Evolutionary conservation across 2,329 filamentous ascomycete genomes (phyloP).

Genomic region (Arthrobotrys megalospora): DNA sequence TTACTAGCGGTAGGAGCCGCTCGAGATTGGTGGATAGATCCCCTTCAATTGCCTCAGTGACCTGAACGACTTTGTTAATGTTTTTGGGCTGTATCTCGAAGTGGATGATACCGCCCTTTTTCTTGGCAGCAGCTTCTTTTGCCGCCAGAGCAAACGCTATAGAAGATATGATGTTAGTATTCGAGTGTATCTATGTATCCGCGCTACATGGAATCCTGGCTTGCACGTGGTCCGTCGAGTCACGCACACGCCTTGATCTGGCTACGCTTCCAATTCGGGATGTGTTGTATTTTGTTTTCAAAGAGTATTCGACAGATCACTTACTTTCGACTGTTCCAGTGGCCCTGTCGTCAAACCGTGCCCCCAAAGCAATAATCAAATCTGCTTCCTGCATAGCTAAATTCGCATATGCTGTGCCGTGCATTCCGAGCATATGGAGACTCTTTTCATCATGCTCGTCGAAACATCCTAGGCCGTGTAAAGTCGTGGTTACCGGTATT

Average conservation of each 20-base stretch:
- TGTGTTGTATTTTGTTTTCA: neutral
- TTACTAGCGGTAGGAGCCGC: conserved; percentile 78
- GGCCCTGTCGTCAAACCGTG: conserved; percentile 96
- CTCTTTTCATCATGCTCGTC: conserved; percentile 95
- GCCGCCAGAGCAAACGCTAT: conserved; percentile 86
- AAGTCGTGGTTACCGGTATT: conserved; percentile 95
- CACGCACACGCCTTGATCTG: neutral
- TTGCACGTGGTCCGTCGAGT: neutral
- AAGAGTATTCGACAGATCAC: conserved; percentile 25
- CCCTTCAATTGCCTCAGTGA: conserved; percentile 95
- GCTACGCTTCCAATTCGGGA: neutral
- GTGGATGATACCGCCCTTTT: conserved; percentile 93
- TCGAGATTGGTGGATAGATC: conserved; percentile 88
- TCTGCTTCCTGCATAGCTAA: conserved; percentile 98
- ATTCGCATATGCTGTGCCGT: conserved; percentile 96
- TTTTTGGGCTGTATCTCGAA: conserved; percentile 99
- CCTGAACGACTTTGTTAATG: conserved; percentile 99
- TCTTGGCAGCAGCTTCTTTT: conserved; percentile 84
- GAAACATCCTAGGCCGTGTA: conserved; percentile 91
- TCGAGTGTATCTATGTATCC: too few relatives aligned
- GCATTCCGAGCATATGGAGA: conserved; percentile 98
- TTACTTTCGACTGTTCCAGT: conserved; percentile 79
- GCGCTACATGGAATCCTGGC: too few relatives aligned
- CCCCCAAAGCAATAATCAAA: conserved; percentile 94
- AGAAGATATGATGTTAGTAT: conserved; percentile 29